Evolutionary conservation across 148 eudicot genomes (phyloP).

Genomic region (Fagopyrum esculentum): DNA sequence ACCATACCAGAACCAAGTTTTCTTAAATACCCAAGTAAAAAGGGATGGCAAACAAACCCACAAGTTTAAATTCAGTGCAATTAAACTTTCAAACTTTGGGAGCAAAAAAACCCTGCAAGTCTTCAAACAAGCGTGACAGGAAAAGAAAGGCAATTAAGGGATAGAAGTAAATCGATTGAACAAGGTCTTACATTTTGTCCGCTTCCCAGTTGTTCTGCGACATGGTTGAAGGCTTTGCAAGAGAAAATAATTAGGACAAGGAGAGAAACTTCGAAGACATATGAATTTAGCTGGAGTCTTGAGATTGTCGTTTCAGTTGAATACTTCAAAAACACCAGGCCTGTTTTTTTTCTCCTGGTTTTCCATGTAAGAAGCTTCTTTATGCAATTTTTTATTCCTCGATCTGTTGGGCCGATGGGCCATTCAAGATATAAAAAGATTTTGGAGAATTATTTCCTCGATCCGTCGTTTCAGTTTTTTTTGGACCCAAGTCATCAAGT

Average conservation of each 20-base stretch:
- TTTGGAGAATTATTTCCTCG: too few species aligned
- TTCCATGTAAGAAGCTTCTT: slow-evolving; percentile 9
- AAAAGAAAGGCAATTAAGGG: neutral
- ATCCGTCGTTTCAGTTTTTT: too few species aligned
- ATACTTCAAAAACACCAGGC: neutral
- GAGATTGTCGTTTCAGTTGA: slow-evolving; percentile 5
- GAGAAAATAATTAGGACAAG: neutral
- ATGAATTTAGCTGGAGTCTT: neutral
- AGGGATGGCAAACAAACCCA: neutral
- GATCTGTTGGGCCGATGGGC: slow-evolving; percentile 2
- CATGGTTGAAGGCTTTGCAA: slow-evolving; percentile 24
- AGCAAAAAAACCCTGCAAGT: neutral
- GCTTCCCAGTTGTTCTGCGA: slow-evolving; percentile 45
- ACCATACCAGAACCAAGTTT: neutral
- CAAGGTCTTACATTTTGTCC: slow-evolving; percentile 35
- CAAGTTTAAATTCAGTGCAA: neutral
- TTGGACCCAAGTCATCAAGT: too few species aligned
- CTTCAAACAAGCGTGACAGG: neutral
- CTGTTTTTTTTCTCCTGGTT: neutral
- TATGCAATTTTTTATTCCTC: slow-evolving; percentile 4
- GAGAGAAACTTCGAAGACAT: neutral
- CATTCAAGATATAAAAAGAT: neutral
- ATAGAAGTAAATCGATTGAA: slow-evolving; percentile 1
- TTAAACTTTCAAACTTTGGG: neutral
- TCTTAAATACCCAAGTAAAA: neutral